Evolutionary conservation across 2,329 filamentous ascomycete species (phyloP).

Genomic region (Pseudogymnoascus sp.): DNA sequence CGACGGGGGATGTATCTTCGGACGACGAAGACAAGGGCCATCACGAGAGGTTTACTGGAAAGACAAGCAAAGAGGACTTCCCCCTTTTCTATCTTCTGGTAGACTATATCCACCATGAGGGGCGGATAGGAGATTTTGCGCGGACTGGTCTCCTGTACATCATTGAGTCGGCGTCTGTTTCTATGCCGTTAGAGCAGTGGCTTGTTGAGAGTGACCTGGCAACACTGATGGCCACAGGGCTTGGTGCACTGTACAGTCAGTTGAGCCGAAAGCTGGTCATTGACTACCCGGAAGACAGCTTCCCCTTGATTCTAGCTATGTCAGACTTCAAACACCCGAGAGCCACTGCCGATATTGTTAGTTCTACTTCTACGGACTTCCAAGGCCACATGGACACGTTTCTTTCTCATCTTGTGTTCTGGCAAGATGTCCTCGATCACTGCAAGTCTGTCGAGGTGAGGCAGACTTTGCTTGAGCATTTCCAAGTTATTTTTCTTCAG

Average conservation of each 20-base stretch:
- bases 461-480: conserved; percentile 89
- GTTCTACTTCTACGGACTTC: conserved; percentile 67
- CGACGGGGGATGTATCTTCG: conserved; percentile 37
- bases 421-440: conserved; percentile 96
- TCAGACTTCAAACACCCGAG: conserved; percentile 78
- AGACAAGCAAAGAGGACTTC: conserved; percentile 85
- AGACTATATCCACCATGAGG: conserved; percentile 94
- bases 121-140: conserved; percentile 90
- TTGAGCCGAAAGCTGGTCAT: conserved; percentile 73
- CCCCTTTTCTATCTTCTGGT: conserved; percentile 92
- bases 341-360: conserved; percentile 64
- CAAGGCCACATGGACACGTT: conserved; percentile 88
- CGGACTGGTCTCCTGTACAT: conserved; percentile 90
- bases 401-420: conserved; percentile 88
- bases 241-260: conserved; percentile 68
- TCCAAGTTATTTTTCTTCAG: conserved; percentile 91
- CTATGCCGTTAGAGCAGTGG: conserved; percentile 81
- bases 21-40: conserved; percentile 36
- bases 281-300: conserved; percentile 62
- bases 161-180: conserved; percentile 84
- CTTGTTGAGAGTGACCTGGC: conserved; percentile 94
- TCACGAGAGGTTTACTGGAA: conserved; percentile 68
- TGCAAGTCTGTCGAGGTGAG: conserved; percentile 89
- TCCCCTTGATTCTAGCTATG: conserved; percentile 77
- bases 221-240: conserved; percentile 91